Evolutionary conservation across 2,329 filamentous ascomycete genomes (phyloP).

Genomic region (Gaeumannomyces tritici): DNA sequence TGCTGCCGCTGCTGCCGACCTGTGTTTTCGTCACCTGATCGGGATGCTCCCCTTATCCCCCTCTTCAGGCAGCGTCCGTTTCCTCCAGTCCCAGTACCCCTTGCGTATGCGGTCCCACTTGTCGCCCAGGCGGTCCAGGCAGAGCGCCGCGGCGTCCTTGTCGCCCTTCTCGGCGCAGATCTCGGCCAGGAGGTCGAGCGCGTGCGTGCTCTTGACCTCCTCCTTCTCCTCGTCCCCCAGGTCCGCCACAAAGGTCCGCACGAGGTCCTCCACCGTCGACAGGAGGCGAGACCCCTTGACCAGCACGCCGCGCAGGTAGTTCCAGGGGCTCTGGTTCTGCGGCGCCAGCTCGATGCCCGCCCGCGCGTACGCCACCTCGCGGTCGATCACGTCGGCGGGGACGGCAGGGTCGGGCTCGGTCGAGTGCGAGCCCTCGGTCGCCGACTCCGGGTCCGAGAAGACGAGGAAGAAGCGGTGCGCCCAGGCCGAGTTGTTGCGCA

Average conservation of each 20-base stretch:
- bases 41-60: not conserved
- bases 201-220: conserved; percentile 52
- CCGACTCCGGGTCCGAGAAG: conserved; percentile 52
- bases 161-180: conserved; percentile 49
- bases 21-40: not conserved
- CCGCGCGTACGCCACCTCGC: conserved; percentile 68
- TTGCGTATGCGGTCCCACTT: conserved; percentile 87
- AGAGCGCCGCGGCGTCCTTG: conserved; percentile 54
- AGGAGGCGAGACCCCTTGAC: conserved; percentile 51
- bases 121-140: conserved; percentile 63
- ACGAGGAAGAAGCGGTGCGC: conserved; percentile 94
- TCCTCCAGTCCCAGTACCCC: conserved; percentile 85
- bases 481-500: conserved; percentile 96
- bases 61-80: conserved; percentile 27
- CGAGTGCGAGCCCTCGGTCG: conserved; percentile 36
- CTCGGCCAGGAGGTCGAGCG: conserved; percentile 64
- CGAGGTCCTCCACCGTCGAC: conserved; percentile 35
- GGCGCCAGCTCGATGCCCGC: conserved; percentile 68
- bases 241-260: conserved; percentile 36
- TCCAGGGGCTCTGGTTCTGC: conserved; percentile 93
- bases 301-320: conserved; percentile 73
- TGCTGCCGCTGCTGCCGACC: not conserved
- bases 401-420: conserved; percentile 46
- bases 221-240: conserved; percentile 38
- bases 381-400: conserved; percentile 54